phyloP scores from a whole-genome alignment of 805 yeast species.

The Lachancea cidri region DNA sequence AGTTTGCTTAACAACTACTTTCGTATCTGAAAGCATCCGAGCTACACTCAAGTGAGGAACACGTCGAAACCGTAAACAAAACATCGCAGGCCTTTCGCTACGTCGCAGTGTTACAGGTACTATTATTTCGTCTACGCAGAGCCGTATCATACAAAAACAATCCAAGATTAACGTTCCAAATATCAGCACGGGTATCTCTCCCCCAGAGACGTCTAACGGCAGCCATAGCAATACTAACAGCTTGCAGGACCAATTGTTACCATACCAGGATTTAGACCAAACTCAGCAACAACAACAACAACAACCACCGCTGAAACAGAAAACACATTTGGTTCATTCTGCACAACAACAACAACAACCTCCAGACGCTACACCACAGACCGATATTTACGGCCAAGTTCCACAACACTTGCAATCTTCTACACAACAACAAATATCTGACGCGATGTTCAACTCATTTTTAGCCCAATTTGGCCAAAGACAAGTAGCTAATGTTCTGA shows the following conservation, averaged over 20 bases:
- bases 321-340: slow-evolving; percentile 9
- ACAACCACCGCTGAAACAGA: slow-evolving; percentile 12
- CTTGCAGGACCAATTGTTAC: slow-evolving; percentile 20
- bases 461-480: slow-evolving; percentile 31
- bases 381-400: slow-evolving; percentile 12
- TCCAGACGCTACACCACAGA: slow-evolving; percentile 12
- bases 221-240: slow-evolving; percentile 12
- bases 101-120: neutral
- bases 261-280: slow-evolving; percentile 22
- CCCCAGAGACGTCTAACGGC: slow-evolving; percentile 4
- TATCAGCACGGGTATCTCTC: slow-evolving; percentile 8
- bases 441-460: slow-evolving; percentile 32
- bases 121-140: neutral
- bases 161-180: slow-evolving; percentile 20
- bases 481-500: slow-evolving; percentile 18
- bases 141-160: neutral
- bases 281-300: slow-evolving; percentile 9
- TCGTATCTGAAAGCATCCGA: neutral
- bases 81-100: neutral
- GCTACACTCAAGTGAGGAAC: neutral
- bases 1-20: neutral
- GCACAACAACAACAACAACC: slow-evolving; percentile 10
- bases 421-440: slow-evolving; percentile 26
- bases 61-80: neutral
- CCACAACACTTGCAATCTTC: slow-evolving; percentile 3